These are phyloP conservation scores for Rhododendron griersonianum DNA, from an alignment of 148 eudicot species.

Conservation along the genomic window DNA sequence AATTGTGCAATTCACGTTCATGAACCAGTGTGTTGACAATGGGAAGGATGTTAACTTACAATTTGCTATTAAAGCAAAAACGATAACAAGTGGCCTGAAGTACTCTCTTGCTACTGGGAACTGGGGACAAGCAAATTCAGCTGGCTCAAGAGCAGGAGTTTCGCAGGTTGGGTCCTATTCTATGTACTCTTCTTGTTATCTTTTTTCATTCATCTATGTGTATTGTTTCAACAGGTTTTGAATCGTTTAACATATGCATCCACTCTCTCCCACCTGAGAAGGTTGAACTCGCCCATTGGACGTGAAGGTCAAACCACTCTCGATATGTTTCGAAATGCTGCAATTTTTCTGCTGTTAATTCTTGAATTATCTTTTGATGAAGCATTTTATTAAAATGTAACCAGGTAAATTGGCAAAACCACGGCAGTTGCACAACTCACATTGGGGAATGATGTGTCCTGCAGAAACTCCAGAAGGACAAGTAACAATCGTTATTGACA, in stretches of 20 bases:
- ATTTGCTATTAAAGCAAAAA: slow-evolving; percentile 94
- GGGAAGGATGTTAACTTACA: slow-evolving; percentile 92
- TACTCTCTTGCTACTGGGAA: slow-evolving; percentile 96
- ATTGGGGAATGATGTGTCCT: slow-evolving; percentile 99
- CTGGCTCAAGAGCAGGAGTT: slow-evolving; percentile 97
- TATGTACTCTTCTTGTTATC: not conserved
- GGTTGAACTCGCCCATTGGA: slow-evolving; percentile 90
- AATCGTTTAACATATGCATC: slow-evolving; percentile 93
- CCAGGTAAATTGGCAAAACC: slow-evolving; percentile 91
- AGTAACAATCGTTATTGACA: slow-evolving; percentile 14
- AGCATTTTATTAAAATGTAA: not conserved
- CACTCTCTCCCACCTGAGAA: slow-evolving; percentile 83
- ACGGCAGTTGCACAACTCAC: slow-evolving; percentile 92
- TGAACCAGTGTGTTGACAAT: slow-evolving; percentile 59
- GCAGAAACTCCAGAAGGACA: slow-evolving; percentile 99
- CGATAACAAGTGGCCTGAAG: slow-evolving; percentile 93
- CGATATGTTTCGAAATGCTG: not conserved
- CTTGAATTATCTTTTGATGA: not conserved
- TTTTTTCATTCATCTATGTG: not conserved
- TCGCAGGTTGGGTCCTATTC: slow-evolving; percentile 53
- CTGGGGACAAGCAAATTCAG: slow-evolving; percentile 97
- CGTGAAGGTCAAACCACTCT: slow-evolving; percentile 50
- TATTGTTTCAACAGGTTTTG: slow-evolving; percentile 42
- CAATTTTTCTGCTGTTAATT: not conserved
- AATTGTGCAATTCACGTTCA: not conserved